Conservation (phyloP, 768 basidiomycete species). For the Dacryopinax primogenitus region DNA sequence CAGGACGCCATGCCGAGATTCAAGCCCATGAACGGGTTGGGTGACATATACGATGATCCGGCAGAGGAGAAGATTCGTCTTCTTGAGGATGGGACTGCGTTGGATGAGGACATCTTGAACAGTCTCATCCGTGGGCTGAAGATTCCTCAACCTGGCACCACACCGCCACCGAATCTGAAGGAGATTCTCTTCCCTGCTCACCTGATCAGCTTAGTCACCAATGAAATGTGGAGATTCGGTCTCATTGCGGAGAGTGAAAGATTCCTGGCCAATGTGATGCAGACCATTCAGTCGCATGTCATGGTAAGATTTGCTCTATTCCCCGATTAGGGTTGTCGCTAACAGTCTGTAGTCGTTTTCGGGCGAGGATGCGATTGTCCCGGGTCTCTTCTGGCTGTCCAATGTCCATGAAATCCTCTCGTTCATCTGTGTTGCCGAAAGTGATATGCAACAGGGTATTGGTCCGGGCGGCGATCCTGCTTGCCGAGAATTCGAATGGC, state of each 20-base stretch:
- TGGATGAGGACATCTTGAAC: constrained; percentile 88
- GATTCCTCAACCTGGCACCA: constrained; percentile 79
- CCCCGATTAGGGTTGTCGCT: constrained; percentile 13
- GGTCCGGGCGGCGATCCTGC: constrained; percentile 89
- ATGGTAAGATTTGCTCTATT: constrained; percentile 54
- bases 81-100: constrained; percentile 75
- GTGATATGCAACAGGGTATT: constrained; percentile 95
- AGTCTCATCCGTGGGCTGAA: constrained; percentile 84
- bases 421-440: constrained; percentile 97
- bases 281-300: constrained; percentile 89
- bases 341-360: constrained; percentile 54
- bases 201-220: constrained; percentile 92
- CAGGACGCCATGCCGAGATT: constrained; percentile 60
- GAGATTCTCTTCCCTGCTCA: constrained; percentile 99
- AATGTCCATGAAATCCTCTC: constrained; percentile 99
- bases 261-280: constrained; percentile 98
- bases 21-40: constrained; percentile 47
- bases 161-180: constrained; percentile 85
- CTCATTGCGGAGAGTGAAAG: constrained; percentile 93
- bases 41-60: constrained; percentile 74
- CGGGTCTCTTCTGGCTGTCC: constrained; percentile 98
- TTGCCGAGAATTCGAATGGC: constrained; percentile 89
- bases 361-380: constrained; percentile 88
- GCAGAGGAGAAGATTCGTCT: constrained; percentile 90
- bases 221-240: constrained; percentile 99